Conservation (phyloP, 1,284 basidiomycete species). For the Cerioporus squamosus region DNA sequence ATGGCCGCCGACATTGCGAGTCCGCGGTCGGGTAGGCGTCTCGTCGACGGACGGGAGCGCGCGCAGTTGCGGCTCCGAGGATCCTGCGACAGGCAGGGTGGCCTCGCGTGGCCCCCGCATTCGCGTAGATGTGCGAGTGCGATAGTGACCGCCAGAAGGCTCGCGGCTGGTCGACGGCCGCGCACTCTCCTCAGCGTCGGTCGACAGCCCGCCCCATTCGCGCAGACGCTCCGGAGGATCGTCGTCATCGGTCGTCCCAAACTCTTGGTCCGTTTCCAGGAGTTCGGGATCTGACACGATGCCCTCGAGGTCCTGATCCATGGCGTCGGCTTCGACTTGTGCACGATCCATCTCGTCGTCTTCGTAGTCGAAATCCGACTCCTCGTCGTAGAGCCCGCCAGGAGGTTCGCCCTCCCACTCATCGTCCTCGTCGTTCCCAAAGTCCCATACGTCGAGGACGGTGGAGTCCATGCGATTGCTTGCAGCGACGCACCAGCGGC, state of each 20-base stretch:
- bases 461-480: conserved; percentile 83
- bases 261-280: conserved; percentile 43
- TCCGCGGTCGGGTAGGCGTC: conserved; percentile 65
- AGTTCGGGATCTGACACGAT: conserved; percentile 55
- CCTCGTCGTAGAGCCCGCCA: conserved; percentile 43
- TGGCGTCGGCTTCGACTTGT: conserved; percentile 55
- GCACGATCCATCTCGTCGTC: conserved; percentile 53
- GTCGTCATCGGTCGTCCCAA: conserved; percentile 36
- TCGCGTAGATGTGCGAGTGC: conserved; percentile 15
- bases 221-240: conserved; percentile 16
- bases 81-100: conserved; percentile 7
- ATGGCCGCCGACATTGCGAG: conserved; percentile 39
- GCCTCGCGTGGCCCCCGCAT: conserved; percentile 11
- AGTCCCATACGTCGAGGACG: conserved; percentile 87
- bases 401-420: conserved; percentile 41
- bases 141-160: conserved; percentile 15
- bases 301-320: conserved; percentile 66
- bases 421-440: conserved; percentile 70
- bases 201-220: conserved; percentile 23
- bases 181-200: conserved; percentile 16
- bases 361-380: conserved; percentile 53
- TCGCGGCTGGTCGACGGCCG: conserved; percentile 18
- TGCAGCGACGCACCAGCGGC: conserved; percentile 90
- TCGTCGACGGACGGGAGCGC: conserved; percentile 51
- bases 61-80: conserved; percentile 26